phyloP scores from a whole-genome alignment of 768 basidiomycete species.

The Gymnopilus junonius region DNA sequence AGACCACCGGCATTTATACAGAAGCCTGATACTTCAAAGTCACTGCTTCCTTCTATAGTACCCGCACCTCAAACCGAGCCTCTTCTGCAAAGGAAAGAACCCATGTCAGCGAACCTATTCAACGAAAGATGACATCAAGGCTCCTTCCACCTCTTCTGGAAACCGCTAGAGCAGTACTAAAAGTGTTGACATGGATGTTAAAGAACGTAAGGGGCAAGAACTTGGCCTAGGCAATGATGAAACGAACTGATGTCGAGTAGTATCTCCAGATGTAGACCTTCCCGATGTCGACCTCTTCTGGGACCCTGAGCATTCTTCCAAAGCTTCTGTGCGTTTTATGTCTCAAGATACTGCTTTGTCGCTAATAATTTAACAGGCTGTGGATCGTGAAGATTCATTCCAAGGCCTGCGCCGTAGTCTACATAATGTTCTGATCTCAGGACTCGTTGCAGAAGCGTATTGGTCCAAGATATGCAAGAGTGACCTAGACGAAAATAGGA shows the following conservation, averaged over 20 bases:
- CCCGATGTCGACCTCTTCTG: conserved; percentile 23
- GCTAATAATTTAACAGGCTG: background rate
- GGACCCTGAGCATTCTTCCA: conserved; percentile 27
- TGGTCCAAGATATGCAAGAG: conserved; percentile 21
- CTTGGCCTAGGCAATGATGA: background rate
- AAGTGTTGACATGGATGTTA: conserved; percentile 6
- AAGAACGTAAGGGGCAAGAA: conserved; percentile 3
- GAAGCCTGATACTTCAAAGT: background rate
- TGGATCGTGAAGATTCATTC: conserved; percentile 39
- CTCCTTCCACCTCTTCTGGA: background rate
- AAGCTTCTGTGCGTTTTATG: conserved; percentile 17
- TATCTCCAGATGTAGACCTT: conserved; percentile 21
- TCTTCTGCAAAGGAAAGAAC: background rate
- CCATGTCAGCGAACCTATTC: background rate
- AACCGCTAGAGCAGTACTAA: background rate
- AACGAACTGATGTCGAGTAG: conserved; percentile 2
- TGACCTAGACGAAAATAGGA: conserved; percentile 9
- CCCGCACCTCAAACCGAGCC: background rate
- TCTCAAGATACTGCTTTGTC: background rate
- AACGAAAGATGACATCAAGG: background rate
- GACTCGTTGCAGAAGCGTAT: conserved; percentile 9
- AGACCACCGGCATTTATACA: conserved; percentile 42
- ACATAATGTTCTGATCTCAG: conserved; percentile 38
- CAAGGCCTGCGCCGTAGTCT: conserved; percentile 43
- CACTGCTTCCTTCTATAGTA: background rate